These are phyloP conservation scores for Symbiodinium pilosum DNA, from an alignment of 73 alveolate species.

Conservation along the genomic window DNA sequence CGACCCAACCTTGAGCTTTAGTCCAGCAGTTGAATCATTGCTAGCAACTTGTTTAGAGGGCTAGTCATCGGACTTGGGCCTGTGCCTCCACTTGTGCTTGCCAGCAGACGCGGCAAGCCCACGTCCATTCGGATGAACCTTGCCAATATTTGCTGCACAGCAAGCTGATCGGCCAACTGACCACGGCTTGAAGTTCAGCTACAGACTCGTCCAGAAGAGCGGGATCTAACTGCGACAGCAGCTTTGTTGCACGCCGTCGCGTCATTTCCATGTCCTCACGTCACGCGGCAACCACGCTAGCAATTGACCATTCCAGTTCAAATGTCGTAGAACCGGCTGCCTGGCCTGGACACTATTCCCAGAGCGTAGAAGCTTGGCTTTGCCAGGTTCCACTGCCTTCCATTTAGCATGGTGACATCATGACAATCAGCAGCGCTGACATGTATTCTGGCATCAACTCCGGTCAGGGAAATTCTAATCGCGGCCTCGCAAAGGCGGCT, in stretches of 20 bases:
- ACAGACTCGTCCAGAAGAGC: constrained; percentile 34
- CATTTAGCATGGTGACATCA: too few species aligned
- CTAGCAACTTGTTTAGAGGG: too few species aligned
- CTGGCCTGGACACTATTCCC: constrained; percentile 64
- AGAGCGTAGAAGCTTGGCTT: constrained; percentile 63
- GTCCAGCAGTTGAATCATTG: too few species aligned
- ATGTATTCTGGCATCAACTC: too few species aligned
- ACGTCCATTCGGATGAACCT: constrained; percentile 74
- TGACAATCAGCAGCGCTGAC: too few species aligned
- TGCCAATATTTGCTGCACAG: too few species aligned
- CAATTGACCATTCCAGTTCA: too few species aligned
- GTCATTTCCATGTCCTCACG: constrained; percentile 79
- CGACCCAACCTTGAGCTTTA: constrained; percentile 34
- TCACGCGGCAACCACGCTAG: too few species aligned
- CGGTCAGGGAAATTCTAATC: neutral
- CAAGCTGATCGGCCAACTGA: neutral
- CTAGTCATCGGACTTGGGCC: neutral
- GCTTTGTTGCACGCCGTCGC: constrained; percentile 57
- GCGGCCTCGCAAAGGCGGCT: constrained; percentile 81
- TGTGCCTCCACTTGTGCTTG: constrained; percentile 22
- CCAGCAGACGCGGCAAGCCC: constrained; percentile 39
- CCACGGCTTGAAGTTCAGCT: neutral
- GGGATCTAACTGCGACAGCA: constrained; percentile 38
- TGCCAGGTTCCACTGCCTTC: constrained; percentile 73
- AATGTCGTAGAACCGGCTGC: too few species aligned